These are phyloP conservation scores for Micractinium conductrix DNA, from an alignment of 139 green algal species.

Conservation along the genomic window DNA sequence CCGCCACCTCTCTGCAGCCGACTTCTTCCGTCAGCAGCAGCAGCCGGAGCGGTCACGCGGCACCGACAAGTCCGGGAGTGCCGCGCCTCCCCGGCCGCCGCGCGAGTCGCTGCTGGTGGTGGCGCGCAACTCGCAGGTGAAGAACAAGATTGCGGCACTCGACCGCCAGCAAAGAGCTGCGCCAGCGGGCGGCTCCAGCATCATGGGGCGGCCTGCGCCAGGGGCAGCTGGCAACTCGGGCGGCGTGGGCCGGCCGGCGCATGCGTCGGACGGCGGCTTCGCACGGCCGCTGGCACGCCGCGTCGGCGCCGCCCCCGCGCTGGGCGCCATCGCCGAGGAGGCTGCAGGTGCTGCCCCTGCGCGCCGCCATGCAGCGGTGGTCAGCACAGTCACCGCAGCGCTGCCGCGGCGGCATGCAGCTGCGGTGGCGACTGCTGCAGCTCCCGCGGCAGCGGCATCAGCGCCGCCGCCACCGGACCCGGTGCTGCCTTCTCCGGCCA, in stretches of 20 bases:
- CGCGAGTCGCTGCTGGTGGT: constrained; percentile 20
- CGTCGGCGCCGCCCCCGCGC: neutral
- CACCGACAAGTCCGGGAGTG: neutral
- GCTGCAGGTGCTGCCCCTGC: neutral
- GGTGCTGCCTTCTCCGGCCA: constrained; percentile 5
- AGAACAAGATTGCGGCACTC: constrained; percentile 25
- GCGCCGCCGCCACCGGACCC: neutral
- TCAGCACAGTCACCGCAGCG: constrained; percentile 5
- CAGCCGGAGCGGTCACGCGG: too few species aligned
- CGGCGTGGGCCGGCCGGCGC: neutral
- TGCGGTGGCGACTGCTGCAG: neutral
- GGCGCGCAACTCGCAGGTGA: constrained; percentile 22
- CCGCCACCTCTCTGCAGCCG: neutral
- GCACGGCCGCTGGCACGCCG: neutral
- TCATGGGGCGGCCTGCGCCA: too few species aligned
- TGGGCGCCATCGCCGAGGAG: constrained; percentile 19
- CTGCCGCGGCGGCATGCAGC: neutral
- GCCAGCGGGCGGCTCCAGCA: too few species aligned
- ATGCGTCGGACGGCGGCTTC: too few species aligned
- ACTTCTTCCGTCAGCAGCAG: constrained; percentile 15
- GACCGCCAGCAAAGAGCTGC: neutral
- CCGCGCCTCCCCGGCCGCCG: neutral
- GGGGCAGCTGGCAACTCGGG: too few species aligned
- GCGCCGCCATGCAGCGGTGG: constrained; percentile 20
- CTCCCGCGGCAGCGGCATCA: neutral